Evolutionary conservation across 2,329 filamentous ascomycete genomes (phyloP).

Genomic region (Xylaria sp.): DNA sequence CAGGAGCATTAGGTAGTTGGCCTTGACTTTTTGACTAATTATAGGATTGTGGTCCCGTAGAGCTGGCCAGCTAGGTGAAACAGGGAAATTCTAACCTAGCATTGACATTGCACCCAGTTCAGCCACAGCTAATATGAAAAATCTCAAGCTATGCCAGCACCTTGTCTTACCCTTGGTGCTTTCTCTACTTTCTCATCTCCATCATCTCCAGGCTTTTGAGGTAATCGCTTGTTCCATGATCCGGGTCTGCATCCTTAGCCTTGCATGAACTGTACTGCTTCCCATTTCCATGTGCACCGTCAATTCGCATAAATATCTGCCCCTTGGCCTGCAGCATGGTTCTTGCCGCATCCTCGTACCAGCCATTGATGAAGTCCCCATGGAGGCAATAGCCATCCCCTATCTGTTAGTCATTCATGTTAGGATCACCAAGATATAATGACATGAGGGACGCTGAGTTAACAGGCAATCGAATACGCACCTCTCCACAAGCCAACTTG

Average conservation of each 20-base stretch:
- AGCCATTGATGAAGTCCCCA: slow-evolving; percentile 61
- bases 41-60: too few relatives aligned
- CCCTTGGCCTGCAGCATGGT: slow-evolving; percentile 52
- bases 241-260: slow-evolving; percentile 55
- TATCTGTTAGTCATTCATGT: slow-evolving; percentile 20
- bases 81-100: not conserved
- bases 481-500: slow-evolving; percentile 55
- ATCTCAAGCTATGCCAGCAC: not conserved
- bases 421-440: too few relatives aligned
- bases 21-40: too few relatives aligned
- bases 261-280: slow-evolving; percentile 50
- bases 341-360: slow-evolving; percentile 55
- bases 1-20: too few relatives aligned
- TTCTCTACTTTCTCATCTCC: slow-evolving; percentile 13
- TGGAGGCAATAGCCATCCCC: slow-evolving; percentile 54
- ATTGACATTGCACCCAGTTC: not conserved
- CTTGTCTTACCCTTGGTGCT: not conserved
- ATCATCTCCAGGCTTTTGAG: slow-evolving; percentile 50
- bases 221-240: slow-evolving; percentile 55
- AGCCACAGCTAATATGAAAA: not conserved
- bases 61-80: too few relatives aligned
- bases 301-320: slow-evolving; percentile 50
- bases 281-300: slow-evolving; percentile 51
- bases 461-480: slow-evolving; percentile 24
- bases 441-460: not conserved